A percentile compares a stretch with the other conserved stretches of the same genome.
Evolutionary conservation across 2,329 filamentous ascomycete species (phyloP).

Genomic region (Neopestalotiopsis sp.): DNA sequence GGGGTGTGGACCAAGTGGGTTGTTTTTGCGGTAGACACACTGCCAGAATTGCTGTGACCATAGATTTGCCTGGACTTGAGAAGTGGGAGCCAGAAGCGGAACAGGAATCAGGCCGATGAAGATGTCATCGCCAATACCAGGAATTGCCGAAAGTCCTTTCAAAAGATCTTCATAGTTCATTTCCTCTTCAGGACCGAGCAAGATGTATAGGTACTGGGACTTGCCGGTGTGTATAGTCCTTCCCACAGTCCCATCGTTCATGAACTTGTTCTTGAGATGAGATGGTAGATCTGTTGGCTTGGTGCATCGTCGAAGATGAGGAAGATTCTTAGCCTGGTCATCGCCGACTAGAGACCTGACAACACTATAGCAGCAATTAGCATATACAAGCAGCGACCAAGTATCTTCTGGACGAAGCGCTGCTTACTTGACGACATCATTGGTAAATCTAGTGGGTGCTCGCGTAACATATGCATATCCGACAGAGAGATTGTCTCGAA

Average conservation of each 20-base stretch:
- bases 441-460: slow-evolving; percentile 74
- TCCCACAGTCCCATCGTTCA: slow-evolving; percentile 61
- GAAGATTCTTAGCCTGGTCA: slow-evolving; percentile 67
- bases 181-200: slow-evolving; percentile 56
- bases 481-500: slow-evolving; percentile 62
- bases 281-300: slow-evolving; percentile 72
- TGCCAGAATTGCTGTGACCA: slow-evolving; percentile 85
- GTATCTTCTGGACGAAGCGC: neutral
- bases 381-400: no score
- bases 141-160: slow-evolving; percentile 50
- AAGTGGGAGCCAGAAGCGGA: slow-evolving; percentile 76
- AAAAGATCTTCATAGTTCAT: slow-evolving; percentile 61
- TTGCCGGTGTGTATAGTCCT: slow-evolving; percentile 65
- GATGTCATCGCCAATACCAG: slow-evolving; percentile 57
- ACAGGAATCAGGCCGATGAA: slow-evolving; percentile 71
- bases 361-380: slow-evolving; percentile 46
- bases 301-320: slow-evolving; percentile 78
- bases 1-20: slow-evolving; percentile 84
- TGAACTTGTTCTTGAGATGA: slow-evolving; percentile 66
- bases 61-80: slow-evolving; percentile 73
- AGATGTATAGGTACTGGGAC: slow-evolving; percentile 65
- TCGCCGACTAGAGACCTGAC: slow-evolving; percentile 63
- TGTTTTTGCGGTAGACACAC: slow-evolving; percentile 84
- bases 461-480: slow-evolving; percentile 74
- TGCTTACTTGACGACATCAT: slow-evolving; percentile 73